These are phyloP conservation scores for Pythium phragmitis DNA, from an alignment of 352 stramenopile species.

Conservation along the genomic window DNA sequence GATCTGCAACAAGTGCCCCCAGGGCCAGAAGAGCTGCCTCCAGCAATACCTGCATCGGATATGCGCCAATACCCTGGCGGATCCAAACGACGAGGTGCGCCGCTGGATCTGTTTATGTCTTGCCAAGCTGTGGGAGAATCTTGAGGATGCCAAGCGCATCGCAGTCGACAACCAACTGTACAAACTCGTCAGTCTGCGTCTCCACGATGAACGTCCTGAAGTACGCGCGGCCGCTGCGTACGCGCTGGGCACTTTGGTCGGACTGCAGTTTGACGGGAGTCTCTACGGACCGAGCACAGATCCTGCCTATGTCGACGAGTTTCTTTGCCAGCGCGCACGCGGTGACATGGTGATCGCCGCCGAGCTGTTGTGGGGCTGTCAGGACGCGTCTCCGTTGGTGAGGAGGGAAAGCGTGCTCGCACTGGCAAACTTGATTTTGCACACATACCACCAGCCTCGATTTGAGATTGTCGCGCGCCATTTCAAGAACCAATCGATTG, in stretches of 20 bases:
- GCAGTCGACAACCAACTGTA: constrained; percentile 88
- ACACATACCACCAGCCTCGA: constrained; percentile 81
- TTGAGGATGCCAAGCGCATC: constrained; percentile 84
- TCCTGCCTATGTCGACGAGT: constrained; percentile 47
- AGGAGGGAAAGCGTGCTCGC: constrained; percentile 81
- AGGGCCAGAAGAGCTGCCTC: constrained; percentile 93
- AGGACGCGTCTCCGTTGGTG: constrained; percentile 84
- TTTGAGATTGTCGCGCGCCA: constrained; percentile 86
- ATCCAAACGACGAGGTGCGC: constrained; percentile 66
- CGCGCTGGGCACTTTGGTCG: constrained; percentile 91
- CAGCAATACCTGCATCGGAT: constrained; percentile 88
- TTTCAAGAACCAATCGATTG: constrained; percentile 55
- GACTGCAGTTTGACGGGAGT: constrained; percentile 66
- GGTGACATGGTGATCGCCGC: constrained; percentile 71
- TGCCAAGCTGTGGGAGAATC: constrained; percentile 94
- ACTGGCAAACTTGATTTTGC: constrained; percentile 81
- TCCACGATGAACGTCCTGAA: constrained; percentile 87
- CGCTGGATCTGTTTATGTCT: constrained; percentile 92
- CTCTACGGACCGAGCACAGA: constrained; percentile 39
- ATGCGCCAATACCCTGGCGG: constrained; percentile 60
- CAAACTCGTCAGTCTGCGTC: constrained; percentile 69
- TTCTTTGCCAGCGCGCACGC: constrained; percentile 53
- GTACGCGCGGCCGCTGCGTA: constrained; percentile 93
- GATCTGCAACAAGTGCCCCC: constrained; percentile 91
- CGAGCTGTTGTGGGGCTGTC: constrained; percentile 63